Evolutionary conservation across 2,329 filamentous ascomycete genomes (phyloP), one percentile per base, ranked within the genome.

Genomic region (Coniella vitis): DNA sequence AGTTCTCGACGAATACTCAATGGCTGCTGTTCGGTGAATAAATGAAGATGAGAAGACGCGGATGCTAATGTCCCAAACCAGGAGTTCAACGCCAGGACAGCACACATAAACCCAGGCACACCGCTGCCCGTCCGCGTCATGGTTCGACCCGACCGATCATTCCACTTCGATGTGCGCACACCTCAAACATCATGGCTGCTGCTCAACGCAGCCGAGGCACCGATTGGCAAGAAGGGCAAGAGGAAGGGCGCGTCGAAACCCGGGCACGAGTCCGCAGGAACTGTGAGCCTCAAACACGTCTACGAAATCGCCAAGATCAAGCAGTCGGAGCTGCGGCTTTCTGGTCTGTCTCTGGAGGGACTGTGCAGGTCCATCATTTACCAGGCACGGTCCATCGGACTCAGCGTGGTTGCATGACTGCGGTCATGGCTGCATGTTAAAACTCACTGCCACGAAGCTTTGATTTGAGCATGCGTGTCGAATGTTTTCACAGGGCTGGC

Each of bases 291-390:
- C 61, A 98, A 98, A 75, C 93, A 98, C 70, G 74, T 98, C 19
- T 97, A 90, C 70, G 91, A 97, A 72, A 97, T 98, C 68, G 93
- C 93, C 56, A 90, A 88, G 75, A 94, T 98, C 63, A 98, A 98
- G 78, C 85, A 88, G 57, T 73, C 77, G 46, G 87, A 93, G 68
- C 70, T 83, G 54, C 76, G 87, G 51, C 68, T 91, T 54, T 88
- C 86, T 2, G 87, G 86, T 2, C 64, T 88, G 59, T 76, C 79
- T 41, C 67, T 90, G 46, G 75, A 89, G 64, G 83, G 84, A 1
- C 62, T 91, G 22, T 89, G 86, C 69, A 83, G 78, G 68, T 80
- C 82, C 47, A 73, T 91, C 53, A 87, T 91, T 57, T 83, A 73
- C 57, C 84, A 87, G 67, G 83, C 84, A 50, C 87, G 82, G 69